Base-by-base conservation (phyloP, 805 yeast species). In the Teunomyces stri region DNA sequence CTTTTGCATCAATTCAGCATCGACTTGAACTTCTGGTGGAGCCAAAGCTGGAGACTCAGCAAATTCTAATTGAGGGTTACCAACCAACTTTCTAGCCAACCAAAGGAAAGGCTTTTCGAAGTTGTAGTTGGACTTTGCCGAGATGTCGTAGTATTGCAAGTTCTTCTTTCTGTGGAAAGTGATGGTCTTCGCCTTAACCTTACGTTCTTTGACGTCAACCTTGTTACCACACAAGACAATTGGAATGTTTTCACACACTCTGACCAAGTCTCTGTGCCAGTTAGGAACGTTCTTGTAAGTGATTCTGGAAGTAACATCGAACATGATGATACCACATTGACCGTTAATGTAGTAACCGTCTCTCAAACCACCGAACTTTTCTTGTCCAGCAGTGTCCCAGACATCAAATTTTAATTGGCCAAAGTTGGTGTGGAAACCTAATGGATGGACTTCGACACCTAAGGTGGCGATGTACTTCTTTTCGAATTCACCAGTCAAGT, bases 141-240 rank as follows among this genome's bases (percentile, higher is more conserved):
- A 92, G 71, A 94, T 94, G 76, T 94, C 99, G 80, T 94, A 94
- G 81, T 94, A 94, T 79, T 94, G 99, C 74, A 94, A 82, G 81
- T 94, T 94, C 85, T 94, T 94, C 95, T 94, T 94, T 84, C 99
- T 88, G 89, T 94, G 99, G 97, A 94, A 94, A 61, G 99, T 94
- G 80, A 94, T 94, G 69, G 97, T 89, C 84, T 94, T 94, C 63
- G 99, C 99, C 84, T 94, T 94, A 68, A 94, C 99, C 79, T 94
- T 94, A 78, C 99, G 88, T 81, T 94, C 99, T 82, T 94, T 94
- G 61, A 94, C 99, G 74, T 94, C 99, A 63, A 94, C 99, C 80
- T 94, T 94, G 87, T 94, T 94, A 79, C 99, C 99, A 80, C 97
- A 89, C 60, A 94, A 81, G 52, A 94, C 99, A 65, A 94, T 94